Evolutionary conservation across 768 basidiomycete species (phyloP).

Genomic region (Pulveroboletus sp.): DNA sequence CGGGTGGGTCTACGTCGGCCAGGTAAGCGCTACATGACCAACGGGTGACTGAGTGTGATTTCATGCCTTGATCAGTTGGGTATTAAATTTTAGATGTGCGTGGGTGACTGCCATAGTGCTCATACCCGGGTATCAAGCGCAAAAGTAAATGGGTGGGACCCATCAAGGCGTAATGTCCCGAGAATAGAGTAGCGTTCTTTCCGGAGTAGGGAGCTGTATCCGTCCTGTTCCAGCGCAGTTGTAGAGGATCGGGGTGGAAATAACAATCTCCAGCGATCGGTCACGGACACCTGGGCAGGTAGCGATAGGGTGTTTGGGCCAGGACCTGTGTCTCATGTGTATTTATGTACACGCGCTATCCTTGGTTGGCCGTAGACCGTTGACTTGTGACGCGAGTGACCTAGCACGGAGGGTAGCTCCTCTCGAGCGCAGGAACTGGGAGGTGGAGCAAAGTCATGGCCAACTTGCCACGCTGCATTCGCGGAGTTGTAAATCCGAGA

Average conservation of each 20-base stretch:
- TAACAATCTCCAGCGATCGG: background rate
- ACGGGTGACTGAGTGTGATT: constrained; percentile 2
- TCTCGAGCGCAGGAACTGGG: background rate
- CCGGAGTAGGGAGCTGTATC: constrained; percentile 2
- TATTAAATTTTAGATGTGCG: constrained; percentile 21
- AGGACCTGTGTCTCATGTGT: constrained; percentile 2
- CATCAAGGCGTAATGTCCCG: constrained; percentile 5
- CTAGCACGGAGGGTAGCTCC: background rate
- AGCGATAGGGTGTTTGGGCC: background rate
- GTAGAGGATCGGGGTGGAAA: constrained; percentile 13
- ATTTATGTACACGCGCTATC: constrained; percentile 17
- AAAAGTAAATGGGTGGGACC: background rate
- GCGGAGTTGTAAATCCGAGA: constrained; percentile 27
- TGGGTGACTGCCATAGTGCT: constrained; percentile 8
- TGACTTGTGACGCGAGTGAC: background rate
- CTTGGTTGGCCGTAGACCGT: background rate
- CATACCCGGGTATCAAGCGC: constrained; percentile 23
- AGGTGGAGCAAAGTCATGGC: constrained; percentile 2
- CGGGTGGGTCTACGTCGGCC: constrained; percentile 6
- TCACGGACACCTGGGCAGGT: background rate
- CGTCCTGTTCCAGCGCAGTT: background rate
- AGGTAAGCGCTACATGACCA: constrained; percentile 10
- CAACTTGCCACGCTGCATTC: constrained; percentile 25
- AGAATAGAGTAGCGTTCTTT: background rate
- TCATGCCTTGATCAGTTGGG: constrained; percentile 10